A percentile compares a stretch with the other conserved stretches of the same genome.
These are phyloP conservation scores for Protostelium mycophagum DNA, from an alignment of 78 protist species.

Conservation along the genomic window DNA sequence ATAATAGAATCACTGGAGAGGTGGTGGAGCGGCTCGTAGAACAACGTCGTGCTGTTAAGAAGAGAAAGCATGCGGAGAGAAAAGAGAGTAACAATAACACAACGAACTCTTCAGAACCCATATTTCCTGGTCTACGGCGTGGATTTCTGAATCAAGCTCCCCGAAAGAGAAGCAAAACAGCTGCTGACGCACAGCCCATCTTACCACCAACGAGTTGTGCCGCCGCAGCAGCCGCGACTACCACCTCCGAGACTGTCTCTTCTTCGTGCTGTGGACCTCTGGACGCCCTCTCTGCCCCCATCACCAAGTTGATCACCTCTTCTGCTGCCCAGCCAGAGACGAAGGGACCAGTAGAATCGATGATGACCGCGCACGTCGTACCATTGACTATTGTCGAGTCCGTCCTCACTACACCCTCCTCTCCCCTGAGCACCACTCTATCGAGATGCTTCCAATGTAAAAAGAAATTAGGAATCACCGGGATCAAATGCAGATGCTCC, in stretches of 20 bases:
- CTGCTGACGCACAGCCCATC: neutral
- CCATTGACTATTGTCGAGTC: neutral
- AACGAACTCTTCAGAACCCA: neutral
- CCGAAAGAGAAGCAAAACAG: neutral
- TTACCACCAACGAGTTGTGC: neutral
- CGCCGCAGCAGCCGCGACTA: neutral
- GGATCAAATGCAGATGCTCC: slow-evolving; percentile 9
- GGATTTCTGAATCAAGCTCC: neutral
- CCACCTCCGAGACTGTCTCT: neutral
- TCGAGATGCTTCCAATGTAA: slow-evolving; percentile 3
- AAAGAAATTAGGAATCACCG: neutral
- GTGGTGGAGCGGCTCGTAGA: neutral
- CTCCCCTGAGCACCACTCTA: neutral
- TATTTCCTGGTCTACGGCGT: neutral
- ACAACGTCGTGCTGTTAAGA: neutral
- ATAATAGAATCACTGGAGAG: neutral
- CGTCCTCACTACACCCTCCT: neutral
- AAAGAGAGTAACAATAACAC: neutral
- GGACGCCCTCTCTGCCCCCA: neutral
- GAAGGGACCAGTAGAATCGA: neutral
- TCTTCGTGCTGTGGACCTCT: neutral
- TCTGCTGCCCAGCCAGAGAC: neutral
- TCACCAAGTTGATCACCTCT: neutral
- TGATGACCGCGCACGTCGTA: neutral
- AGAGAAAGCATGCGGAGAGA: neutral